A percentile compares a stretch with the other conserved stretches of the same genome.
These are phyloP conservation scores for Ambispora gerdemannii DNA, from an alignment of 192 early-diverging fungal species.

Conservation along the genomic window DNA sequence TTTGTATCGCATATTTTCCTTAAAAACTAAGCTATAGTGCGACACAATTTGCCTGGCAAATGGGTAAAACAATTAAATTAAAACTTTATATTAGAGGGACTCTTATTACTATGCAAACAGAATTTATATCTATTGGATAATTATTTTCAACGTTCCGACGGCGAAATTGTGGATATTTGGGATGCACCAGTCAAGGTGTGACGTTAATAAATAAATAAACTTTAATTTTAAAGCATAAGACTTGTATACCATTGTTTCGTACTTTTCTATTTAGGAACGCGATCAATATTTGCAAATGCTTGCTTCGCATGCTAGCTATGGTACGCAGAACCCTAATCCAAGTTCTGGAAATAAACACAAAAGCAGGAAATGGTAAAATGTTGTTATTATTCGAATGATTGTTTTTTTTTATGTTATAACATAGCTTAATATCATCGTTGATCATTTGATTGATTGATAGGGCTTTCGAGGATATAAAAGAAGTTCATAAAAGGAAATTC, in stretches of 20 bases:
- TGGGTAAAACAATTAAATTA: no score
- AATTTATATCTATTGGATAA: constrained; percentile 75
- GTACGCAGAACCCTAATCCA: neutral
- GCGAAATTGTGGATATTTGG: constrained; percentile 69
- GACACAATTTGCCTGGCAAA: no score
- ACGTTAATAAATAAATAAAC: no score
- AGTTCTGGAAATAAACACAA: constrained; percentile 24
- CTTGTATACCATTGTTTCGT: no score
- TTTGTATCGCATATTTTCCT: constrained; percentile 28
- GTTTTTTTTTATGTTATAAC: neutral
- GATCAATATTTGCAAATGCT: constrained; percentile 57
- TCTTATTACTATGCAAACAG: constrained; percentile 64
- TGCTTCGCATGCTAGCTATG: constrained; percentile 49
- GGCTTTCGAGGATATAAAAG: constrained; percentile 59
- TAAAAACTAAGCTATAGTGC: neutral
- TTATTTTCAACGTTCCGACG: constrained; percentile 59
- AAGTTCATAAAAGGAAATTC: constrained; percentile 62
- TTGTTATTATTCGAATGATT: neutral
- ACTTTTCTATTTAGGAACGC: constrained; percentile 39
- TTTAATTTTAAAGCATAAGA: no score
- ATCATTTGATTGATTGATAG: constrained; percentile 24
- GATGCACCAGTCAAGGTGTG: constrained; percentile 57
- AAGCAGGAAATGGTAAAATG: constrained; percentile 21
- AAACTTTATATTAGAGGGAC: constrained; percentile 48
- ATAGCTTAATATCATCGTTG: neutral